Percentiles rank a stretch among this genome's conserved stretches.
Evolutionary conservation across 805 yeast genomes (phyloP).

Genomic region (Komagataella pastoris): DNA sequence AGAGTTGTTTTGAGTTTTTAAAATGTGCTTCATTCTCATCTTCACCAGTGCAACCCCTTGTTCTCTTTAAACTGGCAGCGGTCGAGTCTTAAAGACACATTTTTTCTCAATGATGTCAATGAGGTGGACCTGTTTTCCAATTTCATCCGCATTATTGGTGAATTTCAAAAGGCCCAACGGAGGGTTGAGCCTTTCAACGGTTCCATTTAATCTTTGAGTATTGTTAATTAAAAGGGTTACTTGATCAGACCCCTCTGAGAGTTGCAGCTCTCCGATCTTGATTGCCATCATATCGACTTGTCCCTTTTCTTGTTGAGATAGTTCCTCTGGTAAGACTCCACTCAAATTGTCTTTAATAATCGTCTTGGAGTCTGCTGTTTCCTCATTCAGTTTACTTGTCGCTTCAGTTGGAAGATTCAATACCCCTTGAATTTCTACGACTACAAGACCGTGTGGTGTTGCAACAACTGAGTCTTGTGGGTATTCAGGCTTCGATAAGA

Average conservation of each 20-base stretch:
- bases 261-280: slow-evolving; percentile 32
- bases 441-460: slow-evolving; percentile 44
- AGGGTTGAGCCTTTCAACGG: slow-evolving; percentile 39
- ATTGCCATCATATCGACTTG: slow-evolving; percentile 27
- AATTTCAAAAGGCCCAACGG: slow-evolving; percentile 55
- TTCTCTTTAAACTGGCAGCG: slow-evolving; percentile 61
- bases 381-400: slow-evolving; percentile 18
- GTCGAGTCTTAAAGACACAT: slow-evolving; percentile 52
- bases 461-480: slow-evolving; percentile 16
- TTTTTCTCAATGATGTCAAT: slow-evolving; percentile 48
- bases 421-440: slow-evolving; percentile 68
- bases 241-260: slow-evolving; percentile 29
- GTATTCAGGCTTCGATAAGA: slow-evolving; percentile 2
- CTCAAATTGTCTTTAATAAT: slow-evolving; percentile 14
- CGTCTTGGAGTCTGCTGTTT: slow-evolving; percentile 14
- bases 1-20: too few relatives aligned
- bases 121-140: slow-evolving; percentile 27
- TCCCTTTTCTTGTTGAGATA: slow-evolving; percentile 7
- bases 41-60: slow-evolving; percentile 4
- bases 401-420: slow-evolving; percentile 31
- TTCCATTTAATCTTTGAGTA: slow-evolving; percentile 58
- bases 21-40: background rate
- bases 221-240: slow-evolving; percentile 46
- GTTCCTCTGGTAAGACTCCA: slow-evolving; percentile 3
- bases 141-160: slow-evolving; percentile 9